Percentiles rank a stretch among this genome's conserved stretches.
phyloP scores from a whole-genome alignment of 2,329 filamentous ascomycete genomes.

The Verticillium isaacii region DNA sequence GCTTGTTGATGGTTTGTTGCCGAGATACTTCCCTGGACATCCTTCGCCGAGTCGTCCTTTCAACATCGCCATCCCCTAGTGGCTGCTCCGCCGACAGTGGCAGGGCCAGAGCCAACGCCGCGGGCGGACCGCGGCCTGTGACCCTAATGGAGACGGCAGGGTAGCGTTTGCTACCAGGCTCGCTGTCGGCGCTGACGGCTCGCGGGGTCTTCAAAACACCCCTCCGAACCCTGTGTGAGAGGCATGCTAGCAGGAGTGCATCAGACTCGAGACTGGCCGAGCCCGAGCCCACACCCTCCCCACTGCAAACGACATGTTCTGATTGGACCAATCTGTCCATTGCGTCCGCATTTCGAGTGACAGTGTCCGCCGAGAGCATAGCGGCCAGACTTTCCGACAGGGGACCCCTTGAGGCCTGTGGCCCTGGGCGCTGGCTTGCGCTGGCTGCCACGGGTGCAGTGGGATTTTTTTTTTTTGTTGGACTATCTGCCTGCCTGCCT shows the following conservation, averaged over 20 bases:
- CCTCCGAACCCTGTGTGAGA: not conserved
- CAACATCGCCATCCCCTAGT: not conserved
- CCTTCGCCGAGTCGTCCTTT: not conserved
- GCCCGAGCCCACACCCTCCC: not conserved
- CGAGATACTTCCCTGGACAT: not conserved
- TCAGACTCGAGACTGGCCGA: not conserved
- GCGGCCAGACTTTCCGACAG: not conserved
- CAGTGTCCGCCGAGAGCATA: not conserved
- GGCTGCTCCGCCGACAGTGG: not conserved
- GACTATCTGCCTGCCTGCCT: not conserved
- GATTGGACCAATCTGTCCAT: not conserved
- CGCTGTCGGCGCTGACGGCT: not conserved
- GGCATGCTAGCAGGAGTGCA: not conserved
- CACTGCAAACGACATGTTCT: not conserved
- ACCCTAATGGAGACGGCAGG: not conserved
- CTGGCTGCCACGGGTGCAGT: not conserved
- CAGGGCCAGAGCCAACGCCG: not conserved
- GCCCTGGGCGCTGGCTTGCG: not conserved
- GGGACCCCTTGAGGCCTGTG: not conserved
- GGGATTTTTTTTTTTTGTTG: not conserved
- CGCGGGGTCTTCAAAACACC: not conserved
- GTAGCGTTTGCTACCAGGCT: not conserved
- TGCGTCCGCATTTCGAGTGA: not conserved
- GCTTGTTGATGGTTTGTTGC: not conserved
- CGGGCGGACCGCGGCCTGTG: not conserved